A percentile compares a stretch with the other conserved stretches of the same genome.
Conservation (phyloP, 192 early-diverging fungal species). For the Powellomyces hirtus region DNA sequence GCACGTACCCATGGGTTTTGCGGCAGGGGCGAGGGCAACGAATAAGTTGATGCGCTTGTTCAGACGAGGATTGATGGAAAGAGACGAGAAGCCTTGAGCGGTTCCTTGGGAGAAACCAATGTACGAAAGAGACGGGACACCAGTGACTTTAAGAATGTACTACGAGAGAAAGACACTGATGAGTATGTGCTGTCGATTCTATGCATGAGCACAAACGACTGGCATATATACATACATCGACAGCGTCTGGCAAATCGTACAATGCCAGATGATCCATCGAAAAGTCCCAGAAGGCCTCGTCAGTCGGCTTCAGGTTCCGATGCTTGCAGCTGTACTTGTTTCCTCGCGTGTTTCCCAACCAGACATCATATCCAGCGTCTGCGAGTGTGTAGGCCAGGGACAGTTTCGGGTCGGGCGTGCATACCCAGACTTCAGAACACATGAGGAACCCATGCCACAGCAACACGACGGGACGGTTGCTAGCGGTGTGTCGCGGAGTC, state of each 20-base stretch:
- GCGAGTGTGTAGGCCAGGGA: slow-evolving; percentile 81
- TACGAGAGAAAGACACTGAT: slow-evolving; percentile 16
- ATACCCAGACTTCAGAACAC: slow-evolving; percentile 91
- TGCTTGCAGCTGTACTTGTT: slow-evolving; percentile 95
- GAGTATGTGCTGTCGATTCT: background rate
- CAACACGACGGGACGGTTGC: slow-evolving; percentile 77
- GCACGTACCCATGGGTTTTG: slow-evolving; percentile 62
- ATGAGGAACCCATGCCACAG: slow-evolving; percentile 94
- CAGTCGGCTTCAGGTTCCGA: slow-evolving; percentile 56
- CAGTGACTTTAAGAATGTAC: slow-evolving; percentile 84
- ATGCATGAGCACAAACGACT: background rate
- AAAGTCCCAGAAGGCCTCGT: slow-evolving; percentile 88
- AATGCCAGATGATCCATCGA: slow-evolving; percentile 88
- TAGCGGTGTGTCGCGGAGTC: background rate
- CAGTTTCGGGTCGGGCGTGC: slow-evolving; percentile 69
- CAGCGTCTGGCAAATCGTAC: slow-evolving; percentile 80
- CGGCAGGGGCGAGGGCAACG: slow-evolving; percentile 87
- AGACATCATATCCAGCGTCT: slow-evolving; percentile 88
- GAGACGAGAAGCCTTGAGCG: slow-evolving; percentile 79
- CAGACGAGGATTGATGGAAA: slow-evolving; percentile 74
- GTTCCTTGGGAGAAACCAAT: slow-evolving; percentile 92
- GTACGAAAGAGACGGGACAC: slow-evolving; percentile 77
- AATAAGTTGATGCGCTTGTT: slow-evolving; percentile 87
- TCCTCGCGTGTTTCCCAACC: slow-evolving; percentile 91
- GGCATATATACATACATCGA: slow-evolving; percentile 48